Conservation (phyloP, 768 basidiomycete genomes). For the Cystofilobasidium bisporidii region DNA sequence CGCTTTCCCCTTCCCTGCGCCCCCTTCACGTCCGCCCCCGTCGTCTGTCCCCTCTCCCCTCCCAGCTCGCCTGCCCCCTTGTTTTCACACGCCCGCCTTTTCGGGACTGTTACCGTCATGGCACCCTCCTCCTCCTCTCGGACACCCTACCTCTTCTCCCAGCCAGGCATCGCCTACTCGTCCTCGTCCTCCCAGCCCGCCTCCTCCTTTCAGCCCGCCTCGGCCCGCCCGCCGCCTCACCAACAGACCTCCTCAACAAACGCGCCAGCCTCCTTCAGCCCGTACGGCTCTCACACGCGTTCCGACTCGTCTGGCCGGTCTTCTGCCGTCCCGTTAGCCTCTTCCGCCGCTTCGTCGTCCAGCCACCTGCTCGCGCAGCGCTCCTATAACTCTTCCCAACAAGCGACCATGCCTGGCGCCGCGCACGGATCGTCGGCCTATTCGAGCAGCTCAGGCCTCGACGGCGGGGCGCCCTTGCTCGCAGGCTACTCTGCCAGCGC, state of each 20-base stretch:
- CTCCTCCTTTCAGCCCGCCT: background rate
- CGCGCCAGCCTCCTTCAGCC: background rate
- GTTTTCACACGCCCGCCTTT: too few species aligned
- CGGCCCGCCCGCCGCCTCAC: background rate
- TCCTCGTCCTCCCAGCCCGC: constrained; percentile 9
- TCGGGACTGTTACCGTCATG: too few species aligned
- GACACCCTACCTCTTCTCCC: constrained; percentile 12
- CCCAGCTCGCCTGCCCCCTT: background rate
- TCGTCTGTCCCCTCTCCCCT: too few species aligned
- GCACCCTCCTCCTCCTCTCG: background rate
- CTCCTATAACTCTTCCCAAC: too few species aligned
- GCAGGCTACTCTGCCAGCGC: too few species aligned
- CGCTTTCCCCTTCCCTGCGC: too few species aligned
- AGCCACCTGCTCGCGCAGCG: constrained; percentile 8
- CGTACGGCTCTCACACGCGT: background rate
- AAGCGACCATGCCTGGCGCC: background rate
- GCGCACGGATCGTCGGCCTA: background rate
- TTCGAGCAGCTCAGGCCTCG: background rate
- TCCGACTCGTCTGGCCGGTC: constrained; percentile 2
- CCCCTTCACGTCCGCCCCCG: too few species aligned
- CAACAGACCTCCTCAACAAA: background rate
- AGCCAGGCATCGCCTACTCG: constrained; percentile 3
- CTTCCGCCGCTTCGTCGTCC: background rate
- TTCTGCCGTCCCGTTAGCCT: background rate
- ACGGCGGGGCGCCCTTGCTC: too few species aligned